phyloP scores from a whole-genome alignment of 192 early-diverging fungal genomes.

The Jimgerdemannia flammicorona region DNA sequence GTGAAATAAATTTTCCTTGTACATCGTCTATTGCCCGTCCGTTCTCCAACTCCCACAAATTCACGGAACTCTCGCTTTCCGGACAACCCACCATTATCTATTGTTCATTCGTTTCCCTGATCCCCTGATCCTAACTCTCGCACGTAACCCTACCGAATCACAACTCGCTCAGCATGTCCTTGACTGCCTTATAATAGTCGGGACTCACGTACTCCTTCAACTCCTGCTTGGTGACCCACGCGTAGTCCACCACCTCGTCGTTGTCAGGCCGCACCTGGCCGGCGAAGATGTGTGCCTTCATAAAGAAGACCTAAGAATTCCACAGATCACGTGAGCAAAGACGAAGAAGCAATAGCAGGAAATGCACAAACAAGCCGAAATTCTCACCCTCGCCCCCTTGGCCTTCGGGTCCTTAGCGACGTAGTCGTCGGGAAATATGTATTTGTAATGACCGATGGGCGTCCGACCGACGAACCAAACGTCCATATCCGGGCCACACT shows the following conservation, averaged over 20 bases:
- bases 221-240: constrained; percentile 74
- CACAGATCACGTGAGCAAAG: neutral
- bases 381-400: constrained; percentile 44
- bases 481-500: constrained; percentile 74
- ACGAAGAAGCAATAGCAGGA: neutral
- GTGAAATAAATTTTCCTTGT: neutral
- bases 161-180: constrained; percentile 49
- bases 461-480: constrained; percentile 84
- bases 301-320: constrained; percentile 70
- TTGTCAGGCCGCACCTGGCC: constrained; percentile 66
- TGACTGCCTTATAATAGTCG: constrained; percentile 49
- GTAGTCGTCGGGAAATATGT: constrained; percentile 26
- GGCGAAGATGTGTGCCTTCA: constrained; percentile 78
- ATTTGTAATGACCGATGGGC: constrained; percentile 71
- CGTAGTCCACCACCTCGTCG: constrained; percentile 59
- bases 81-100: neutral
- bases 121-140: neutral
- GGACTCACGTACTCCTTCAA: constrained; percentile 43
- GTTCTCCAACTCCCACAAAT: too few relatives aligned
- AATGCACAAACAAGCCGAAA: neutral
- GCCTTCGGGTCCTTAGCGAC: constrained; percentile 20
- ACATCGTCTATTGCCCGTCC: neutral
- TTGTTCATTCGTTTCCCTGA: neutral
- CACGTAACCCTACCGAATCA: constrained; percentile 10
- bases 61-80: too few relatives aligned